Conservation (phyloP, 352 stramenopile species). For the Globisporangium barbulae region DNA sequence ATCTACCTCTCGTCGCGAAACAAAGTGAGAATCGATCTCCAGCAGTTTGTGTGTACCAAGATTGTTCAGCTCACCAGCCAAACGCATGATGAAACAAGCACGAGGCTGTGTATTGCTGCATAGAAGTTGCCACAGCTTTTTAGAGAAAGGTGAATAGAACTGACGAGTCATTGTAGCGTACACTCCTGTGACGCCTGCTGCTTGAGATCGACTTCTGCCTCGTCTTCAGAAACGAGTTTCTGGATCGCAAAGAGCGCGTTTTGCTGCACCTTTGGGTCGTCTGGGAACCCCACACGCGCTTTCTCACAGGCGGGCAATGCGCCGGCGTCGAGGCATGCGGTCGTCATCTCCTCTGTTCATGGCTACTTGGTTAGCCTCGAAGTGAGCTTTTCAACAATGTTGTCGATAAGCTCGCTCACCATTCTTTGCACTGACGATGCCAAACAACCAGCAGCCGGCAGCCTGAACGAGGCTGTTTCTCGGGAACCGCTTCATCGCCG, state of each 20-base stretch:
- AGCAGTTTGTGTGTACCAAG: no score
- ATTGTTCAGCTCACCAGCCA: no score
- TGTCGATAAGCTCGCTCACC: conserved; percentile 19
- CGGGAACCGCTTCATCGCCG: conserved; percentile 51
- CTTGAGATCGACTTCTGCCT: conserved; percentile 4
- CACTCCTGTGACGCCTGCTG: conserved; percentile 7
- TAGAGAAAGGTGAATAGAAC: no score
- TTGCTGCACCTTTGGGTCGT: conserved; percentile 49
- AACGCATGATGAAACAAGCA: no score
- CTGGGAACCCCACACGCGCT: conserved; percentile 39
- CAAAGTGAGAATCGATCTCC: background rate
- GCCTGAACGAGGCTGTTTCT: conserved; percentile 45
- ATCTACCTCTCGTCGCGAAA: background rate
- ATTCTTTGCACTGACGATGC: conserved; percentile 44
- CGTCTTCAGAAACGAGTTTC: conserved; percentile 25
- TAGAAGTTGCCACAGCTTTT: no score
- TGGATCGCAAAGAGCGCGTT: conserved; percentile 45
- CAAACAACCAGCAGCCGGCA: conserved; percentile 48
- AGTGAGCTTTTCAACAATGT: background rate
- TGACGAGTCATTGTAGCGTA: conserved; percentile 9
- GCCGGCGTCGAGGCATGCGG: conserved; percentile 44
- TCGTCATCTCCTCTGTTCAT: conserved; percentile 37
- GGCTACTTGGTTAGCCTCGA: background rate
- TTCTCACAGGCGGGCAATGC: conserved; percentile 49
- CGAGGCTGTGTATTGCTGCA: no score